Conservation (phyloP, 2,329 filamentous ascomycete genomes). For the Fusarium verticillioides region DNA sequence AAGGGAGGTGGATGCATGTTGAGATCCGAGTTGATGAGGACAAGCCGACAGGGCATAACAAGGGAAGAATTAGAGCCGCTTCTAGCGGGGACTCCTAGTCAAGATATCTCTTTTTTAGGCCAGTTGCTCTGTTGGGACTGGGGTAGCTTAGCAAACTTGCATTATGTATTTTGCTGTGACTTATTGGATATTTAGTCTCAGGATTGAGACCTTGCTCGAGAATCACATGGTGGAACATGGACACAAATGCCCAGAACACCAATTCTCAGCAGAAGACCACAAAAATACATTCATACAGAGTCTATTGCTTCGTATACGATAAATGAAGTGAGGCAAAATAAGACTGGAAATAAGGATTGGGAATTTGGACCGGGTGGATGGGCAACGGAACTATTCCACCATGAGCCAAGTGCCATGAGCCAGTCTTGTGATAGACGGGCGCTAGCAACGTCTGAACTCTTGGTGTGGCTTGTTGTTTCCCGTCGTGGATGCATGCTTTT, state of each 20-base stretch:
- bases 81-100: slow-evolving; percentile 35
- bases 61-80: slow-evolving; percentile 36
- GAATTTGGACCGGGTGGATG: slow-evolving; percentile 25
- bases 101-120: slow-evolving; percentile 32
- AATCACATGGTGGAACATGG: slow-evolving; percentile 20
- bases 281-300: not conserved
- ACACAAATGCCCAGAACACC: not conserved
- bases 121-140: slow-evolving; percentile 26
- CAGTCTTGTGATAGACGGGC: slow-evolving; percentile 29
- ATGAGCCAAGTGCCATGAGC: not conserved
- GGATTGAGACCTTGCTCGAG: slow-evolving; percentile 9
- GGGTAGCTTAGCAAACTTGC: slow-evolving; percentile 23
- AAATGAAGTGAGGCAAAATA: not conserved
- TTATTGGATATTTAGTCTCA: slow-evolving; percentile 18
- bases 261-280: not conserved
- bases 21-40: slow-evolving; percentile 23
- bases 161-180: slow-evolving; percentile 12
- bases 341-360: not conserved
- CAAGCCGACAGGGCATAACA: slow-evolving; percentile 19
- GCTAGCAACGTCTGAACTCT: slow-evolving; percentile 37
- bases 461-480: slow-evolving; percentile 27
- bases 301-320: not conserved
- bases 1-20: slow-evolving; percentile 37
- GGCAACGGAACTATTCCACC: slow-evolving; percentile 16
- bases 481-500: slow-evolving; percentile 23